Base-by-base conservation (phyloP, 352 stramenopile species). In the Thraustochytrium sp. region DNA sequence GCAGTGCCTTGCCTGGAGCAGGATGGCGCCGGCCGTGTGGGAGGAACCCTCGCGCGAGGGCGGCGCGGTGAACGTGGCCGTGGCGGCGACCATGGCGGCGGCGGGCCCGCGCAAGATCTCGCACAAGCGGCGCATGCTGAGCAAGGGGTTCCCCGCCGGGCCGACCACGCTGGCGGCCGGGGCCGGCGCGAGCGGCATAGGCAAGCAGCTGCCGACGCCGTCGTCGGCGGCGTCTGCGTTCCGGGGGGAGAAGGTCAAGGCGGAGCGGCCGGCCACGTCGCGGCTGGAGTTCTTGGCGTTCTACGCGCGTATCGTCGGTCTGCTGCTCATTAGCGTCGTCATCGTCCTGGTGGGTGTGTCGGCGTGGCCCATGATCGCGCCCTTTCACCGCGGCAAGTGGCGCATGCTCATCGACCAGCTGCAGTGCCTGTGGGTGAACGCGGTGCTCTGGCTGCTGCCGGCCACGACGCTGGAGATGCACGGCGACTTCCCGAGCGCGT, bases 401-500 rank as follows among this genome's bases (percentile, higher is more conserved):
- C 68, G 68, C 68, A 46, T 51, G 21, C 37, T 80, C 1, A 80
- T 80, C 46, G 75, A 84, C 49, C 44, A 76, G 11, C 53, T 84
- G 23, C 63, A 84, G 49, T 40, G 34, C 37, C 55, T 75, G 18
- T 84, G 75, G 75, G 75, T 84, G 36, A 84, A 84, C 44, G 37
- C 75, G 21, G 16, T 73, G 11, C 37, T 84, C 26, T 84, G 55
- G 55, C 49, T 84, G 37, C 26, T 84, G 21, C 75, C 75, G 16
- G 29, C 54, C 31, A 73, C 75, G 4, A 56, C 36, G 16, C 51
- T 84, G 3, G 38, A 84, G 44, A 53, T 84, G 61, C 44, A 73
- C 61, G 75, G 75, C 21, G 88, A 94, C 40, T 65, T 94, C 4
- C 91, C 92, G 36, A 56, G 9, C 44, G 90, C 94, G 56, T 83